A percentile compares a stretch with the other conserved stretches of the same genome.
Conservation (phyloP, 805 yeast species). For the Brettanomyces bruxellensis region DNA sequence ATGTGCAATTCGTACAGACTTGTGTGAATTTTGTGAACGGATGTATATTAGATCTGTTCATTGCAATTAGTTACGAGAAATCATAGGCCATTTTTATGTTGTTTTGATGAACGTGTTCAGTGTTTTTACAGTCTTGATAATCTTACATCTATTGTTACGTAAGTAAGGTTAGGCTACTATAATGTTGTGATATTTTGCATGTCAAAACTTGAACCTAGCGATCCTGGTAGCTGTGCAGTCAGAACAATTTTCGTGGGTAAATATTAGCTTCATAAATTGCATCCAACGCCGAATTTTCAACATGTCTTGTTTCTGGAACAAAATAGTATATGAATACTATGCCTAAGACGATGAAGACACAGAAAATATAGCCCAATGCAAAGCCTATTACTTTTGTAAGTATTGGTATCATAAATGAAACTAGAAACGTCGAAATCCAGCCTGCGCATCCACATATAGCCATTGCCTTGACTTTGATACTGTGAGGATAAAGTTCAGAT, state of each 20-base stretch:
- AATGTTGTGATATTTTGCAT: no score
- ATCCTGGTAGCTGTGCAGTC: no score
- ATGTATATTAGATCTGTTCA: no score
- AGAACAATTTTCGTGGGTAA: background rate
- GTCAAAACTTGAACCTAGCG: no score
- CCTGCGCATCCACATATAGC: conserved; percentile 51
- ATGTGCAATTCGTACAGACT: no score
- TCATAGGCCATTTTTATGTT: no score
- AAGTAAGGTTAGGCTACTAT: no score
- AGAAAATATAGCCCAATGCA: conserved; percentile 55
- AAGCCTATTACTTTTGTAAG: conserved; percentile 54
- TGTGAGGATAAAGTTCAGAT: conserved; percentile 56
- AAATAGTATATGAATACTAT: conserved; percentile 16
- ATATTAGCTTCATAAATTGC: conserved; percentile 9
- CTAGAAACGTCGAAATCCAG: conserved; percentile 56
- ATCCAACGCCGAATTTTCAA: conserved; percentile 16
- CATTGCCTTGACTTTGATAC: conserved; percentile 46
- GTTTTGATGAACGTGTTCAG: no score
- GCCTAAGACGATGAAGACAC: conserved; percentile 13
- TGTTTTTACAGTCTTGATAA: no score
- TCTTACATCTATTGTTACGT: no score
- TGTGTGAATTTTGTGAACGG: no score
- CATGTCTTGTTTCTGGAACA: conserved; percentile 27
- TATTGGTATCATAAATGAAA: conserved; percentile 63
- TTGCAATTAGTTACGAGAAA: no score